phyloP scores from a whole-genome alignment of 441 rosid species.

The Rhodomyrtus psidioides region DNA sequence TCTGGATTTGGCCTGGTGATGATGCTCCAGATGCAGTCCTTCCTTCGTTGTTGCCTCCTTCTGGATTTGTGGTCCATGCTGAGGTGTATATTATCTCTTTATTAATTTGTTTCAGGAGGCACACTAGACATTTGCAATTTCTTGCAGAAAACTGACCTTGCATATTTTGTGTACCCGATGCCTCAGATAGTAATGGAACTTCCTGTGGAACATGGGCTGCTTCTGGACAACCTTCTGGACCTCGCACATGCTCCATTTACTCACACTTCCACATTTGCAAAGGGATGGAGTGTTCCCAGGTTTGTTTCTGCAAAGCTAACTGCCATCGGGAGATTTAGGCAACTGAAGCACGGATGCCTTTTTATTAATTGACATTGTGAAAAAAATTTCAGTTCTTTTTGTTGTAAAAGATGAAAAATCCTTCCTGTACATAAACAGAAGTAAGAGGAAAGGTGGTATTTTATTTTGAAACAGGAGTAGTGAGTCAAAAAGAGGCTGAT shows the following conservation, averaged over 20 bases:
- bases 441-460: neutral
- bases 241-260: slow-evolving; percentile 97
- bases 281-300: slow-evolving; percentile 98
- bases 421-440: neutral
- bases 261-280: slow-evolving; percentile 94
- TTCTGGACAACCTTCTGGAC: slow-evolving; percentile 88
- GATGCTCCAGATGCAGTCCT: slow-evolving; percentile 67
- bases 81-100: slow-evolving; percentile 43
- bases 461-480: neutral
- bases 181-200: slow-evolving; percentile 91
- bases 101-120: neutral
- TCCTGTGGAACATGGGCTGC: slow-evolving; percentile 94
- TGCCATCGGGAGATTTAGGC: neutral
- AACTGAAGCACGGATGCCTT: neutral
- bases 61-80: slow-evolving; percentile 82
- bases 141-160: neutral
- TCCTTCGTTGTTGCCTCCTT: slow-evolving; percentile 81
- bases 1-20: slow-evolving; percentile 94
- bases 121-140: neutral
- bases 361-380: neutral
- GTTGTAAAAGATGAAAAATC: neutral
- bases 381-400: neutral
- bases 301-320: slow-evolving; percentile 16
- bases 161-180: neutral
- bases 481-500: neutral